Evolutionary conservation across 495 filamentous ascomycete genomes (phyloP), one percentile per base, ranked within the genome.

Genomic region (Hypoxylon subgilvum): DNA sequence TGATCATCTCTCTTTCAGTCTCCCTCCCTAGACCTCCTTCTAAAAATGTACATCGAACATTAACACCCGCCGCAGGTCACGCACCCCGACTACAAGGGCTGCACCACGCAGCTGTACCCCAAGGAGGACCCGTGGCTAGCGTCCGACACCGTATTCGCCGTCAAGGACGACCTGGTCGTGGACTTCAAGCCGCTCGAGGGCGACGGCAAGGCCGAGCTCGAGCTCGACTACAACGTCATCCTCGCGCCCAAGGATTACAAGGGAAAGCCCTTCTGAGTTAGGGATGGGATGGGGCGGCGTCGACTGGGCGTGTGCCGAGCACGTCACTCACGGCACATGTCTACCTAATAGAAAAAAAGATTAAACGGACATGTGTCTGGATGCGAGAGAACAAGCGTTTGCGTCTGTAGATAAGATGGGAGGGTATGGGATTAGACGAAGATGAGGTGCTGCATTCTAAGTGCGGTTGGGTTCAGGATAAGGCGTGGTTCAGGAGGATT

Each of bases 91-190:
- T 84, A 74, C 72, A 77, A 86, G 70, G 84, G 86, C 44, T 81
- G 90, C 69, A 87, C 86, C 6, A 91, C 88, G 1, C 89, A 92
- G 73, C 82, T 91, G 36, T 92, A 91, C 69, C 88, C 90, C 69
- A 79, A 82, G 65, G 78, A 82, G 34, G 87, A 88, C 71, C 78
- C 82, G 47, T 86, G 89, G 71, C 75, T 90, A 30, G 74, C 76
- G 43, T 82, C 88, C 52, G 89, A 92, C 75, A 83, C 84, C 16
- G 88, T 89, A 22, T 92, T 92, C 61, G 89, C 88, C 17, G 88
- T 91, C 46, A 92, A 92, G 77, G 85, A 89, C 65, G 86, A 85
- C 22, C 69, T 92, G 40, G 70, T 91, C 14, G 86, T 90, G 50
- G 84, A 90, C 60, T 92, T 92, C 71, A 74, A 84, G 57, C 81